Base-by-base conservation (phyloP, 2,329 filamentous ascomycete species). In the Monosporascus ibericus region DNA sequence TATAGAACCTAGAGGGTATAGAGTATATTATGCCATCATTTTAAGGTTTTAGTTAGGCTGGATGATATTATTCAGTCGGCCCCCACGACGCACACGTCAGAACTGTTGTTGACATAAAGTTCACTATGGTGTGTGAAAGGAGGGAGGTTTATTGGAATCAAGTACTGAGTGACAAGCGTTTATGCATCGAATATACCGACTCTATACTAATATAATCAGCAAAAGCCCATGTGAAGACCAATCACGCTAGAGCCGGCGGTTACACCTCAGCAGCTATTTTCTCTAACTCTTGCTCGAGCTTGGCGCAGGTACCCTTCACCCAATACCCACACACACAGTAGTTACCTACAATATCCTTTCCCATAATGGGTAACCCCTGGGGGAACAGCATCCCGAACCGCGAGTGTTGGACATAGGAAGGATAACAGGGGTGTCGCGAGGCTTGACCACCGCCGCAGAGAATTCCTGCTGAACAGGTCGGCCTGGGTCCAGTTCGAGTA, bases 401-500 rank as follows among this genome's bases (percentile, higher is more conserved):
- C 51, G 55, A 59, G 40, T 59, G 59, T 52, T 66, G 64, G 11
- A 67, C 57, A 44, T 64, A 67, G 2, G 46, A 53, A 3, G 62
- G 59, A 46, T 36, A 52, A 20, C 51, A 25, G 24, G 24, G 44
- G 34, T 52, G n/a, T 25, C 34, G 6, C 38, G 40, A 34, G 48
- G 48, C 27, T 25, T 25, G 11, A 44, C 44, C 7, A 51, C 34
- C 11, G 66, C 65, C 1, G 60, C 54, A 2, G 63, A 60, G 51
- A 68, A 62, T 51, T 72, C 65, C 2, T 57, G 42, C 24, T 60
- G 53, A 59, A 68, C 46, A 66, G 39, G 14, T 55, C 57, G 2
- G 65, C 63, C 56, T 67, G 66, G 49, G 50, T 47, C 67, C 67
- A 70, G 56, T 70, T 69, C 3, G 65, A 65, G 49, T 62, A 65